These are phyloP conservation scores for Scorias spongiosa DNA, from an alignment of 2,329 filamentous ascomycete species.

Conservation along the genomic window DNA sequence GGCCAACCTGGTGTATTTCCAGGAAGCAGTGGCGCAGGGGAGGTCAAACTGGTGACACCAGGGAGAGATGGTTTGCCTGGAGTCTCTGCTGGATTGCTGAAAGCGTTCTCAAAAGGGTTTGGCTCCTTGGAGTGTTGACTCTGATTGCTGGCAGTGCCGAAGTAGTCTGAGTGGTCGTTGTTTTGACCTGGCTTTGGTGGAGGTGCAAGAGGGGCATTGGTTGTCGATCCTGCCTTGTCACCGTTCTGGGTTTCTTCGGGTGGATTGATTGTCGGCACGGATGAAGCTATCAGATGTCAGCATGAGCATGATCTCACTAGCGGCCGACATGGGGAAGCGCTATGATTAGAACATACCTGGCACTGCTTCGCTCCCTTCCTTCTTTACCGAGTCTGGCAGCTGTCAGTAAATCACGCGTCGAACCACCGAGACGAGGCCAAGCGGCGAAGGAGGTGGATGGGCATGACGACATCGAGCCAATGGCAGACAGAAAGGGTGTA, in stretches of 20 bases:
- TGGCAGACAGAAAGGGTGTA: too few relatives aligned
- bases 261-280: constrained; percentile 20
- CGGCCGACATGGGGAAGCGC: too few relatives aligned
- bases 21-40: constrained; percentile 65
- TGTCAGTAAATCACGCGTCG: background rate
- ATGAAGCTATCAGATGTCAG: background rate
- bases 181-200: constrained; percentile 30
- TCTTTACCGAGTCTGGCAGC: background rate
- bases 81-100: constrained; percentile 57
- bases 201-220: constrained; percentile 36
- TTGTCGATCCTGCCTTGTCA: constrained; percentile 19
- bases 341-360: background rate
- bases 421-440: background rate
- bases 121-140: constrained; percentile 59
- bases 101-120: constrained; percentile 95
- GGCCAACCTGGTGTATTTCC: constrained; percentile 68
- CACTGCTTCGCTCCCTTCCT: background rate
- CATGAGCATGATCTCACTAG: too few relatives aligned
- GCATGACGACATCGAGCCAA: too few relatives aligned
- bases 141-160: constrained; percentile 28
- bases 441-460: too few relatives aligned
- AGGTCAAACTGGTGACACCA: constrained; percentile 79
- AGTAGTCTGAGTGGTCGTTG: constrained; percentile 35
- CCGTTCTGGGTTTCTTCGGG: constrained; percentile 16
- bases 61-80: constrained; percentile 70